Conservation (phyloP, 495 filamentous ascomycete genomes). For the Aspergillus nidulans region DNA sequence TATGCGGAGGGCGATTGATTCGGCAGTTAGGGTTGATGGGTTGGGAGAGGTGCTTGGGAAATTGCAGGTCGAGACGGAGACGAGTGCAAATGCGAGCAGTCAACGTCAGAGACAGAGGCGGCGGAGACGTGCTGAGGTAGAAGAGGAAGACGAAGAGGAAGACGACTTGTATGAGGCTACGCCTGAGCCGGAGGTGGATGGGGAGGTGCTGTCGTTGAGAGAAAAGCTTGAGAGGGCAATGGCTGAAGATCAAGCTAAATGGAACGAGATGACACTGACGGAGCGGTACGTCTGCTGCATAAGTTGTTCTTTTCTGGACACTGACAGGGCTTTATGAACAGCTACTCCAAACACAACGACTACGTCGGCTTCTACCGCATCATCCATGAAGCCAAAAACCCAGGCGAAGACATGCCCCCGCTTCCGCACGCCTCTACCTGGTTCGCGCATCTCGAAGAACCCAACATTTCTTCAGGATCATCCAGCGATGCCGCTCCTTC, state of each 20-base stretch:
- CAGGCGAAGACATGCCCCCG: slow-evolving; percentile 55
- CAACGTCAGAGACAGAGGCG: slow-evolving; percentile 7
- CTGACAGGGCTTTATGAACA: slow-evolving; percentile 11
- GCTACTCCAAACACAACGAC: slow-evolving; percentile 71
- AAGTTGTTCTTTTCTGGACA: neutral
- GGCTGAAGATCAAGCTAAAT: slow-evolving; percentile 23
- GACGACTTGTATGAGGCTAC: slow-evolving; percentile 24
- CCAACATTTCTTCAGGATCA: slow-evolving; percentile 11
- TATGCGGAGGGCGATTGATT: slow-evolving; percentile 39
- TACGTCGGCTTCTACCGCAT: slow-evolving; percentile 74
- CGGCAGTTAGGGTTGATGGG: slow-evolving; percentile 27
- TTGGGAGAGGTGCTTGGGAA: slow-evolving; percentile 29
- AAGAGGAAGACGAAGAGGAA: slow-evolving; percentile 20
- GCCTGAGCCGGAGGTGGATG: slow-evolving; percentile 15
- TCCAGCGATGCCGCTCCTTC: neutral
- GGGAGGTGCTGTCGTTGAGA: slow-evolving; percentile 22
- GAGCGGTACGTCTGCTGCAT: slow-evolving; percentile 26
- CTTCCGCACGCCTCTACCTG: slow-evolving; percentile 67
- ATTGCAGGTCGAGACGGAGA: slow-evolving; percentile 26
- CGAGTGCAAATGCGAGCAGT: neutral
- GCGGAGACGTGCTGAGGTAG: slow-evolving; percentile 15
- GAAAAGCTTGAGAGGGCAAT: slow-evolving; percentile 27
- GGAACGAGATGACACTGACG: slow-evolving; percentile 33
- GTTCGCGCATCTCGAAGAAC: slow-evolving; percentile 57
- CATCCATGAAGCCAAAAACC: slow-evolving; percentile 72